phyloP scores from a whole-genome alignment of 495 filamentous ascomycete species.

The Aspergillus kassunensis region DNA sequence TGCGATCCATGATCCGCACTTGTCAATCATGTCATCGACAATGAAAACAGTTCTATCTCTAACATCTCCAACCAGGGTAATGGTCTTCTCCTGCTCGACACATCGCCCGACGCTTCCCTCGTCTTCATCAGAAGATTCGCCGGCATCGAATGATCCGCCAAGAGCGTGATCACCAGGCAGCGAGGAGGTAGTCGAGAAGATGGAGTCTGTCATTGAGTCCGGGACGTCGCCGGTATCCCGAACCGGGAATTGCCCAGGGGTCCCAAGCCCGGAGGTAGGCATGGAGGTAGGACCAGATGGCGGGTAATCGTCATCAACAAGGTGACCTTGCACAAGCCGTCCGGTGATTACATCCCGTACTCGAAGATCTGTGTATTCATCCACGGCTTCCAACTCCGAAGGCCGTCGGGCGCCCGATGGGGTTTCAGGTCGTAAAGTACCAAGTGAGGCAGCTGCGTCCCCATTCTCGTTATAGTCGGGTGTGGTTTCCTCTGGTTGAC shows the following conservation, averaged over 20 bases:
- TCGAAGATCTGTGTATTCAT: slow-evolving; percentile 80
- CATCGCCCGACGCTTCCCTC: slow-evolving; percentile 69
- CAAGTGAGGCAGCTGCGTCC: slow-evolving; percentile 9
- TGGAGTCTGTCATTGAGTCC: slow-evolving; percentile 62
- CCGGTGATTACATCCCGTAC: slow-evolving; percentile 89
- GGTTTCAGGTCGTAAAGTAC: slow-evolving; percentile 32
- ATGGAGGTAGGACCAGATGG: slow-evolving; percentile 63
- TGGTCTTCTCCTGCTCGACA: slow-evolving; percentile 80
- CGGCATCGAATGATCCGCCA: slow-evolving; percentile 77
- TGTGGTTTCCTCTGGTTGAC: slow-evolving; percentile 3
- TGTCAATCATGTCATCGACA: slow-evolving; percentile 99
- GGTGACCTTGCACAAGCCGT: slow-evolving; percentile 88
- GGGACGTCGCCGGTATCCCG: slow-evolving; percentile 46
- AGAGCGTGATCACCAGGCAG: slow-evolving; percentile 57
- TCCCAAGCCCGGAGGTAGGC: slow-evolving; percentile 50
- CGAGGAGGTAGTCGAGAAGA: slow-evolving; percentile 59
- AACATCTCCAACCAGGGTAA: slow-evolving; percentile 94
- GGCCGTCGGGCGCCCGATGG: slow-evolving; percentile 36
- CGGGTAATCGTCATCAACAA: slow-evolving; percentile 92
- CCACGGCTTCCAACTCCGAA: slow-evolving; percentile 45
- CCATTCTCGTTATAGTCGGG: slow-evolving; percentile 5
- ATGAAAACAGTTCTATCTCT: slow-evolving; percentile 81
- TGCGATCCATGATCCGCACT: slow-evolving; percentile 93
- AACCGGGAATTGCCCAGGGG: slow-evolving; percentile 25
- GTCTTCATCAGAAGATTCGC: slow-evolving; percentile 81